Evolutionary conservation across 768 basidiomycete species (phyloP).

Genomic region (Dacryopinax primogenitus): DNA sequence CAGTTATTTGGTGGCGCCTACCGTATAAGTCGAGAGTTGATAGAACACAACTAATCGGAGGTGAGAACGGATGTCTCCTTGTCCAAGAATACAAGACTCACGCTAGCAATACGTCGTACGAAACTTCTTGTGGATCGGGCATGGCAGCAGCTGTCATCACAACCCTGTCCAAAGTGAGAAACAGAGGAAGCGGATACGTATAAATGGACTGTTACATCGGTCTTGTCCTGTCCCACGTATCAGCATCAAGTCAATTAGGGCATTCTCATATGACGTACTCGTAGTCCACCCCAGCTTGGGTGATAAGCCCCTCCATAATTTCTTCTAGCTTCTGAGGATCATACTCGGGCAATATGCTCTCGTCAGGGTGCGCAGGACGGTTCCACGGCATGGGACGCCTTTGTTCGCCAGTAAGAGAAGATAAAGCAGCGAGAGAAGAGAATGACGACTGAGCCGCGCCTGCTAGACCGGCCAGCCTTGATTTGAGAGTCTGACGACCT

Average conservation of each 20-base stretch:
- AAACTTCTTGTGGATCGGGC: conserved; percentile 62
- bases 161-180: conserved; percentile 41
- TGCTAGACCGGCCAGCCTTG: background rate
- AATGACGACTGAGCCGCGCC: background rate
- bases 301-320: conserved; percentile 59
- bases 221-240: conserved; percentile 45
- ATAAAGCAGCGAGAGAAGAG: background rate
- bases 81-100: conserved; percentile 30
- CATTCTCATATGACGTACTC: conserved; percentile 42
- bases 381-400: background rate
- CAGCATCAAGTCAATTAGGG: background rate
- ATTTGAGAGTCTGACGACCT: background rate
- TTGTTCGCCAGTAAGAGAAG: background rate
- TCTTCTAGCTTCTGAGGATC: conserved; percentile 42
- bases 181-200: background rate
- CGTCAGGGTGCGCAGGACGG: background rate
- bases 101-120: conserved; percentile 65
- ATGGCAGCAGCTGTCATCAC: conserved; percentile 70
- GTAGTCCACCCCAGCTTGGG: conserved; percentile 80
- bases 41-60: conserved; percentile 47
- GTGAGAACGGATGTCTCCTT: conserved; percentile 13
- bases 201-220: conserved; percentile 60
- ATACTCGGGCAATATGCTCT: background rate
- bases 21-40: conserved; percentile 72
- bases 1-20: conserved; percentile 28